Evolutionary conservation across 148 eudicot genomes (phyloP), one percentile per base, ranked within the genome.

Genomic region (Salicornia ramosissima): DNA sequence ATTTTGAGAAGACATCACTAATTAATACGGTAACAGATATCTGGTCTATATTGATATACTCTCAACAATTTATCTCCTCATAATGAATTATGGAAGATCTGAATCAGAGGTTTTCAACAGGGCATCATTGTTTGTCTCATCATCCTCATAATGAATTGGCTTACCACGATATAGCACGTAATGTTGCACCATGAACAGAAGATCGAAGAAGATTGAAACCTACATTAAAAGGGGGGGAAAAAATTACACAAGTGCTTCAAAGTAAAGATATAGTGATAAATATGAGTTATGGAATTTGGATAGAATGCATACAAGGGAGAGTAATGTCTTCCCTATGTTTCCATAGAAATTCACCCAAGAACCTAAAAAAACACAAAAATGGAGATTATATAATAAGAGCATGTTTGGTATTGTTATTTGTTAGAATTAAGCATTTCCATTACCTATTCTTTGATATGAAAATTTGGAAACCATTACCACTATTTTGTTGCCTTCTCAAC

Each of bases 291-390:
- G 33, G 65, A 67, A 42, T 16, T 53, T 25, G 18, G 65, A 50
- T 39, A 28, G 16, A 29, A 13, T 52, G 15, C 86, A n/a, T 86
- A 90, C 97, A 83, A 85, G 75, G 24, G 97, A 91, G 28, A 88
- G 82, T 79, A 88, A 61, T 42, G 95, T 89, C 79, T 91, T 91
- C 52, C 97, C 97, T 2, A 91, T 73, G 78, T 91, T 91, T 42
- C 97, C 97, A 65, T 88, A 86, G 69, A 91, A 91, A 82, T 91
- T 91, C 65, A 88, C 87, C 94, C 97, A 91, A 3, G 94, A 88
- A 76, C 83, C 96, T 88, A 75, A 55, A 56, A 26, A 25, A 26
- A 25, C 8, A 40, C 10, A 34, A 31, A 60, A 47, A 57, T 24
- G 18, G 15, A 51, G 12, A 61, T 15, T 15, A 42, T 22, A 18